These are phyloP conservation scores for Vanrija humicola DNA, from an alignment of 1,284 basidiomycete species.

Conservation along the genomic window DNA sequence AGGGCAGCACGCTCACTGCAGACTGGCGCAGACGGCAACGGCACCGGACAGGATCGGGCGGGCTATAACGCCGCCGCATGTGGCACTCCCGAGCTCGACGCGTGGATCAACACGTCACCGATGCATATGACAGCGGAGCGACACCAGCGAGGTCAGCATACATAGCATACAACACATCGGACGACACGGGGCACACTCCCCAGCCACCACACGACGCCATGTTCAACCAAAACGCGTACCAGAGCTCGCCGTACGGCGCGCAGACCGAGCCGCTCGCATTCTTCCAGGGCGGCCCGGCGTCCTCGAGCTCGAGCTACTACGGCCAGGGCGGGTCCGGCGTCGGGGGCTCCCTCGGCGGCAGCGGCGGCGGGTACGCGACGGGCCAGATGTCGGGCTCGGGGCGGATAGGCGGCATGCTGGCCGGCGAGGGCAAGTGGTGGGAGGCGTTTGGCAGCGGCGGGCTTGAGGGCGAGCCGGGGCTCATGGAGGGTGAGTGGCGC, in stretches of 20 bases:
- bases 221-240: conserved; percentile 27
- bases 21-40: no score
- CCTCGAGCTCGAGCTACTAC: conserved; percentile 5
- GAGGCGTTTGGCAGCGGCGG: conserved; percentile 92
- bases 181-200: not conserved
- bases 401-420: conserved; percentile 61
- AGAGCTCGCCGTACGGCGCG: conserved; percentile 7
- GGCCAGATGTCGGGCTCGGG: conserved; percentile 34
- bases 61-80: not conserved
- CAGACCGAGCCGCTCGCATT: conserved; percentile 41
- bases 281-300: conserved; percentile 23
- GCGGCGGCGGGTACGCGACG: conserved; percentile 22
- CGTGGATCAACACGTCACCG: not conserved
- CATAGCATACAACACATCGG: not conserved
- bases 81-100: not conserved
- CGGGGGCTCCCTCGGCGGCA: conserved; percentile 23
- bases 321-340: conserved; percentile 2
- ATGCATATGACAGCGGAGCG: not conserved
- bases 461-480: conserved; percentile 88
- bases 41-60: no score
- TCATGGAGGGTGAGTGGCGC: conserved; percentile 73
- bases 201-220: conserved; percentile 10
- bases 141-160: not conserved
- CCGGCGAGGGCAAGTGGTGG: conserved; percentile 75
- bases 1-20: no score